Evolutionary conservation across 495 filamentous ascomycete species (phyloP).

Genomic region (Achaetomiella virescens): DNA sequence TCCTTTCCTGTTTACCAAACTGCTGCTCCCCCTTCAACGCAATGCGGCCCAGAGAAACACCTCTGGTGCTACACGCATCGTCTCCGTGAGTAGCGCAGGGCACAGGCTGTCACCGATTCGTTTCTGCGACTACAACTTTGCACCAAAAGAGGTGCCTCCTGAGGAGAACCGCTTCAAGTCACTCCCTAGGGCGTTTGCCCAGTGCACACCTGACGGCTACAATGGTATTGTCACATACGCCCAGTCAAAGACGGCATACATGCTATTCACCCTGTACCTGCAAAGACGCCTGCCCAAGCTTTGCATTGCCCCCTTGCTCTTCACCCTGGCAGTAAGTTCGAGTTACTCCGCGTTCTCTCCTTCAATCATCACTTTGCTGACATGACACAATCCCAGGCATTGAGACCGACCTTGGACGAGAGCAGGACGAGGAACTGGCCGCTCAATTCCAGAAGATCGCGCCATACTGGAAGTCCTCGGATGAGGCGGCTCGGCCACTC

Average conservation of each 20-base stretch:
- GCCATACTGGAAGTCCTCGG: constrained; percentile 43
- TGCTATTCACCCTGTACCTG: constrained; percentile 50
- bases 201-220: constrained; percentile 43
- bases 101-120: constrained; percentile 48
- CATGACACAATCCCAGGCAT: constrained; percentile 18
- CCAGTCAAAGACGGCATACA: constrained; percentile 56
- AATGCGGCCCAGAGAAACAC: constrained; percentile 29
- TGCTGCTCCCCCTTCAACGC: constrained; percentile 45
- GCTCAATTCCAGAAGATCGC: constrained; percentile 35
- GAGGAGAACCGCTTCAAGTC: constrained; percentile 32
- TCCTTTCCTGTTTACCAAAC: constrained; percentile 52
- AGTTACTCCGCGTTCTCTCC: not conserved
- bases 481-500: constrained; percentile 52
- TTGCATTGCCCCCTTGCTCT: constrained; percentile 36
- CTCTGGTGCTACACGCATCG: constrained; percentile 34
- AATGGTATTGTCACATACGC: constrained; percentile 49
- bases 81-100: constrained; percentile 44
- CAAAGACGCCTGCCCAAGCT: constrained; percentile 30
- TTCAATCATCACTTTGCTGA: constrained; percentile 1
- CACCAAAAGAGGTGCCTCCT: constrained; percentile 31
- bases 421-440: constrained; percentile 34
- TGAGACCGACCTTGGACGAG: constrained; percentile 35
- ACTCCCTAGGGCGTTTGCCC: constrained; percentile 29
- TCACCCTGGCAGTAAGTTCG: constrained; percentile 45
- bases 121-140: constrained; percentile 55